Conservation (phyloP, 345 rosid species). For the Carallia brachiata region DNA sequence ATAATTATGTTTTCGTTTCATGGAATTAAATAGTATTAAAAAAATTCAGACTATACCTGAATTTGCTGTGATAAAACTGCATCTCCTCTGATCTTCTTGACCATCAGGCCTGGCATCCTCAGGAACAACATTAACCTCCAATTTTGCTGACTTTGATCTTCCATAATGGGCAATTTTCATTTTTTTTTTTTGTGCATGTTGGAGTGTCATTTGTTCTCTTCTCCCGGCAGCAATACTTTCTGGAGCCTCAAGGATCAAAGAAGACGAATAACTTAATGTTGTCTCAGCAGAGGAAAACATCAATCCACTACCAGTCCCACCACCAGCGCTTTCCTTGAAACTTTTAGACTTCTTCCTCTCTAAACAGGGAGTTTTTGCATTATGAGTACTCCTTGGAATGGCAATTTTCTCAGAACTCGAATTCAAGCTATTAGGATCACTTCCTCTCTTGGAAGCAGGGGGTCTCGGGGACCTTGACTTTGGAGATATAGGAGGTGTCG, state of each 20-base stretch:
- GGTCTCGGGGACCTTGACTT: conserved; percentile 38
- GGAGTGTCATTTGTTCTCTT: conserved; percentile 58
- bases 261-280: conserved; percentile 24
- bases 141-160: conserved; percentile 56
- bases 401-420: conserved; percentile 37
- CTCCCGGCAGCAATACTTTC: conserved; percentile 68
- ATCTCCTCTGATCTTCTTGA: conserved; percentile 36
- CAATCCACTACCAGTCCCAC: neutral
- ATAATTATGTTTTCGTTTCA: no score
- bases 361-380: conserved; percentile 8
- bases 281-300: conserved; percentile 3
- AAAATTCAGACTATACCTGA: conserved; percentile 35
- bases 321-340: conserved; percentile 33
- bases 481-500: conserved; percentile 32
- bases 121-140: conserved; percentile 35
- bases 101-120: conserved; percentile 16
- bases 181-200: conserved; percentile 59
- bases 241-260: conserved; percentile 45
- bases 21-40: no score
- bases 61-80: conserved; percentile 56
- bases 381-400: conserved; percentile 10
- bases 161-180: conserved; percentile 68
- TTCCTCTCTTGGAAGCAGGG: conserved; percentile 35
- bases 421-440: conserved; percentile 32
- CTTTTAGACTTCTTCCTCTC: conserved; percentile 59